These are phyloP conservation scores for Paraglomus occultum DNA, from an alignment of 192 early-diverging fungal genomes.

Conservation along the genomic window DNA sequence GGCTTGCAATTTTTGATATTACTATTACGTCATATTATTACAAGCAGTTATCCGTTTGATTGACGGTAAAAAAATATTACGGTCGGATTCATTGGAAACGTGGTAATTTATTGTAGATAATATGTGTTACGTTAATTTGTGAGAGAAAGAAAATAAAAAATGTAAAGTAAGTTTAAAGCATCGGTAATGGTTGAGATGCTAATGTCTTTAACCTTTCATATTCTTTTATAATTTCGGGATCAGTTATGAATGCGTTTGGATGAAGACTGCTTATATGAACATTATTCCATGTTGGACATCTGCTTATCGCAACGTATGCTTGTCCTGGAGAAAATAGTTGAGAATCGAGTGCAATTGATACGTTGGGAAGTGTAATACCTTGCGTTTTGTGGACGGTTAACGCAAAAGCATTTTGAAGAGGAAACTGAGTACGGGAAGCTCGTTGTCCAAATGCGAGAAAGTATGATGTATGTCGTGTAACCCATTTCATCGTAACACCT, in stretches of 20 bases:
- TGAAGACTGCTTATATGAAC: neutral
- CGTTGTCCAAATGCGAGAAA: neutral
- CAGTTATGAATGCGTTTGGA: neutral
- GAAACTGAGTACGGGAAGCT: neutral
- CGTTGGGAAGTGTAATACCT: neutral
- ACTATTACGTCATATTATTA: no score
- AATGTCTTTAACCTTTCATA: neutral
- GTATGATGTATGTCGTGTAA: no score
- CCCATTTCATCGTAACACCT: no score
- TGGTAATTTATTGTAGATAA: no score
- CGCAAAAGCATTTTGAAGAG: neutral
- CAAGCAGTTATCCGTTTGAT: no score
- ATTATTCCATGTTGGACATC: neutral
- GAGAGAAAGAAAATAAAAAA: no score
- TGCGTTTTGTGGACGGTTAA: neutral
- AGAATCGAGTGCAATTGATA: neutral
- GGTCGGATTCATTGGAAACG: no score
- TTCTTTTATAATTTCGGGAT: neutral
- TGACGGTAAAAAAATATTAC: no score
- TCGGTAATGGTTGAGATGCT: no score
- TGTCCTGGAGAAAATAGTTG: conserved; percentile 7
- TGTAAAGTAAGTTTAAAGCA: no score
- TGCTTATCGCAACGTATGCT: conserved; percentile 10
- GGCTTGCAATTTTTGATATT: no score
- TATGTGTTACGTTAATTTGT: no score